phyloP scores from a whole-genome alignment of 2,329 filamentous ascomycete genomes.

The Fusarium verrucosum region DNA sequence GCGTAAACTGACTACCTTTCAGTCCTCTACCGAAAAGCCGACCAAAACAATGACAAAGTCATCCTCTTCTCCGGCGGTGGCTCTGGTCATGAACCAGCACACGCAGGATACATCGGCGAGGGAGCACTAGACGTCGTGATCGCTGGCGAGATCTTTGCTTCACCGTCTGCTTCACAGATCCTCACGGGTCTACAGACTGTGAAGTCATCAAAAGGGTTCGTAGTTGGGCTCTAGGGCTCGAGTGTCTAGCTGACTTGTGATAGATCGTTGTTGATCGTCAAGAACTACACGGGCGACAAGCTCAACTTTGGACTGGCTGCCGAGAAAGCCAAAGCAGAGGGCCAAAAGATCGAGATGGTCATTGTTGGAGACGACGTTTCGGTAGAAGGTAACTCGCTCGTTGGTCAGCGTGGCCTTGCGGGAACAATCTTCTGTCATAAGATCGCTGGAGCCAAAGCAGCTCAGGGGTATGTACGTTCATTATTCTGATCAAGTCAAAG shows the following conservation, averaged over 20 bases:
- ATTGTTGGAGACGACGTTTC: conserved; percentile 41
- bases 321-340: conserved; percentile 44
- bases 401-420: conserved; percentile 40
- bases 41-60: conserved; percentile 29
- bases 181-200: conserved; percentile 34
- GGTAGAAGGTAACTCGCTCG: conserved; percentile 37
- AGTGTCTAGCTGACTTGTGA: not conserved
- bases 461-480: conserved; percentile 25
- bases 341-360: conserved; percentile 39
- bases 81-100: conserved; percentile 40
- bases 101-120: conserved; percentile 40
- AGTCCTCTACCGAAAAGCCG: conserved; percentile 37
- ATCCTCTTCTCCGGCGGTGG: conserved; percentile 38
- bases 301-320: conserved; percentile 45
- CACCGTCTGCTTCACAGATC: conserved; percentile 40
- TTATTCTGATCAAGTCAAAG: not conserved
- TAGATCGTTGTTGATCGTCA: conserved; percentile 40
- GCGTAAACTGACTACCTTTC: not conserved
- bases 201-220: conserved; percentile 34
- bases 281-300: conserved; percentile 45
- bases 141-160: conserved; percentile 42
- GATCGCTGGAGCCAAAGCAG: conserved; percentile 39
- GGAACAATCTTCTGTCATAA: conserved; percentile 42
- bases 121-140: conserved; percentile 38
- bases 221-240: accelerated